phyloP scores from a whole-genome alignment of 2,329 filamentous ascomycete genomes.

The Diaporthe humulicola region DNA sequence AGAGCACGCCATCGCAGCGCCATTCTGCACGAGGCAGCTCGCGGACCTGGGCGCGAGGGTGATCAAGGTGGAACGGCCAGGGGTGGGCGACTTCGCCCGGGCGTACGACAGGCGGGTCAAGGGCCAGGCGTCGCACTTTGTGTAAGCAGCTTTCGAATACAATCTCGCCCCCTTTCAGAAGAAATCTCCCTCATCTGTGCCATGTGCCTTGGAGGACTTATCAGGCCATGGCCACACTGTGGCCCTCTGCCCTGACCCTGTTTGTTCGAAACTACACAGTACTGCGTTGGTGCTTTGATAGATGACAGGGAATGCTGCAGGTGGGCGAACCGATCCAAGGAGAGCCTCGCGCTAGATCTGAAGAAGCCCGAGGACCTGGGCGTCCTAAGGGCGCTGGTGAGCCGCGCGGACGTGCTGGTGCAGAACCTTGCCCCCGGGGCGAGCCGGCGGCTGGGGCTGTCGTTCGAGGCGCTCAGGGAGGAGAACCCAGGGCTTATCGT shows the following conservation, averaged over 20 bases:
- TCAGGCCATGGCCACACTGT: neutral
- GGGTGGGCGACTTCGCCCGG: slow-evolving; percentile 65
- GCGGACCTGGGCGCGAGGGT: slow-evolving; percentile 67
- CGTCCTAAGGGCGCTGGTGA: slow-evolving; percentile 58
- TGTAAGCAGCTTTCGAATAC: slow-evolving; percentile 44
- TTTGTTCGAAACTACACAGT: neutral
- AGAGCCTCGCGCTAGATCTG: slow-evolving; percentile 64
- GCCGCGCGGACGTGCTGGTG: slow-evolving; percentile 63
- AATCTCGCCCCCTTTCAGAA: neutral
- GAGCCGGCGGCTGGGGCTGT: slow-evolving; percentile 60
- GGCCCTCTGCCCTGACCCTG: neutral
- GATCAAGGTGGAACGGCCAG: slow-evolving; percentile 67
- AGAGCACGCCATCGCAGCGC: slow-evolving; percentile 67
- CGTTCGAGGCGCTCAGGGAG: slow-evolving; percentile 56
- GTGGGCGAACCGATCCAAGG: slow-evolving; percentile 67
- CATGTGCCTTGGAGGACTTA: neutral
- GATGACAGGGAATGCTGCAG: neutral
- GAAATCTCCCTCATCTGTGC: neutral
- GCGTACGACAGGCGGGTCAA: slow-evolving; percentile 63
- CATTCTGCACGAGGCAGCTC: slow-evolving; percentile 67
- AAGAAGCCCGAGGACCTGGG: slow-evolving; percentile 58
- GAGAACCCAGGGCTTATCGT: slow-evolving; percentile 62
- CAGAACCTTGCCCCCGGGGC: slow-evolving; percentile 68
- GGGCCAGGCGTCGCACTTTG: slow-evolving; percentile 65
- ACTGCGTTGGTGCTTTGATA: neutral